Evolutionary conservation across 371 early-diverging fungal genomes (phyloP), one percentile per base, ranked within the genome.

Genomic region (Syncephalastrum racemosum): DNA sequence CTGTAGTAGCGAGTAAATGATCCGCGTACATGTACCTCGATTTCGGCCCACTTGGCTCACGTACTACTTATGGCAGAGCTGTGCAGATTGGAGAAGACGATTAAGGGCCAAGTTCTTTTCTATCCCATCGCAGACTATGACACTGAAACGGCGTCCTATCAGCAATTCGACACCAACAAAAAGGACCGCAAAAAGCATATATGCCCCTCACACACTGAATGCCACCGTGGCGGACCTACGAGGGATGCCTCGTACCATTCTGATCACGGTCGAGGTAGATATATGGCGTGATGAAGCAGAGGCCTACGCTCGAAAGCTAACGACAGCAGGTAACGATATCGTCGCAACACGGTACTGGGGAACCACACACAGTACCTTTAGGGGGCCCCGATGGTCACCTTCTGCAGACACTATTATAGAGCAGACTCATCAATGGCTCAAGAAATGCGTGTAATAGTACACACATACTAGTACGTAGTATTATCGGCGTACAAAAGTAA

Each of bases 241-340:
- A 42, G 71, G 65, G 1, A 46, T 76, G 13, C 69, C 77, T 1
- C 69, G 66, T 1, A 62, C 70, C 14, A 39, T 76, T 19, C 36
- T 76, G 0, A 54, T 71, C 4, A 66, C 64, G 5, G 71, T 68
- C 18, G 71, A 73, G 41, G 54, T 16, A 4, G 77, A 76, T 59
- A 59, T 64, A 0, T 46, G 73, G 31, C 60, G 73, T 44, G 60
- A 60, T 42, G 77, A 76, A 25, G 68, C 64, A 19, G 77, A 76
- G 40, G 49, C 43, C 0, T 76, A 66, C 53, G 71, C 56, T 3
- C 51, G 45, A 1, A 60, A 57, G 10, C 31, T 76, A 4, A 31
- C 24, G 5, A 8, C 53, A 23, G 77, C 73, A 3, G 69, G 65
- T 16, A 69, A 68, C 2, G 54, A 64, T 14, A 53, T 61, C 8